These are phyloP conservation scores for Bipolaris victoriae DNA, from an alignment of 2,329 filamentous ascomycete species.

Conservation along the genomic window DNA sequence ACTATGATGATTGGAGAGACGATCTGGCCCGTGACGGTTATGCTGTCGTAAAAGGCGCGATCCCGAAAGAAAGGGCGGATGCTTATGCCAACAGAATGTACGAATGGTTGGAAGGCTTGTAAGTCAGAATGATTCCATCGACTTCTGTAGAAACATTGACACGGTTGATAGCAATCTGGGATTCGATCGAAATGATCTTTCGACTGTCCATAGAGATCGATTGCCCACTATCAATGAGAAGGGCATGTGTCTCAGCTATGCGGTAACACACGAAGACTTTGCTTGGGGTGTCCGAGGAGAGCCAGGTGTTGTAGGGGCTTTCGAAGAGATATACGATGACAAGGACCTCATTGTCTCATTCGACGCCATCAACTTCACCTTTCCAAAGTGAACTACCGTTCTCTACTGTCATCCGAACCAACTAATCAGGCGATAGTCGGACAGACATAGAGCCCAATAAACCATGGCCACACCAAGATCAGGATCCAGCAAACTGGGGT, in stretches of 20 bases:
- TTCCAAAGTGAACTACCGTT: constrained; percentile 16
- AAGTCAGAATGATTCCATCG: neutral
- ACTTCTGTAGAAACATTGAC: neutral
- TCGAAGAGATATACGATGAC: constrained; percentile 42
- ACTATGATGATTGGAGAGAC: constrained; percentile 45
- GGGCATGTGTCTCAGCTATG: constrained; percentile 39
- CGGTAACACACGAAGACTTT: constrained; percentile 51
- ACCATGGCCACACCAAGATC: constrained; percentile 47
- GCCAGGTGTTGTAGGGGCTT: constrained; percentile 44
- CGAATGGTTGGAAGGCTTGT: constrained; percentile 45
- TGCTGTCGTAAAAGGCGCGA: constrained; percentile 55
- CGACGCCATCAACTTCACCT: constrained; percentile 48
- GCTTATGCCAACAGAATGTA: constrained; percentile 42
- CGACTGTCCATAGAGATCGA: constrained; percentile 28
- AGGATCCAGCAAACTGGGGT: constrained; percentile 49
- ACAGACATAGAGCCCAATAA: constrained; percentile 32
- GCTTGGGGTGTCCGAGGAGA: constrained; percentile 52
- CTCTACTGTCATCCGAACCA: neutral
- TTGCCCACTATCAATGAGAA: constrained; percentile 30
- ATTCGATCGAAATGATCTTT: constrained; percentile 28
- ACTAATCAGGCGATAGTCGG: constrained; percentile 22
- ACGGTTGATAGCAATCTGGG: constrained; percentile 19
- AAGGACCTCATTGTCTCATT: constrained; percentile 50
- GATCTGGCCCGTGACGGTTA: constrained; percentile 25
- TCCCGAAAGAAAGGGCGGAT: constrained; percentile 52